Evolutionary conservation across 345 rosid species (phyloP), one percentile per base, ranked within the genome.

Genomic region (Eucalyptus fibrosa): DNA sequence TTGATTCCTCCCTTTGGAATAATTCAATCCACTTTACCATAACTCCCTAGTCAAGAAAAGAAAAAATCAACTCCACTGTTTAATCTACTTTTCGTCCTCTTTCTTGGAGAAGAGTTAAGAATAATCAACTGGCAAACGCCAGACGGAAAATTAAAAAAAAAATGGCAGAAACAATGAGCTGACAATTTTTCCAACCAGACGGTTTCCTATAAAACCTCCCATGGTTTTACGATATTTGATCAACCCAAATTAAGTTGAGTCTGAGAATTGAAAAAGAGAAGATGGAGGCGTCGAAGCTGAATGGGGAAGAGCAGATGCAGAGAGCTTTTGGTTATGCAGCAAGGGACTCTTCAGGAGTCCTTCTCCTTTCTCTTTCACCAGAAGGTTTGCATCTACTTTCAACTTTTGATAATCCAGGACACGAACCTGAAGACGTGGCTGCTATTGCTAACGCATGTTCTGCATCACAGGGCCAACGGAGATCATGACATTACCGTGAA

Each of bases 351-450:
- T 86, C 90, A 19, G 91, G 91, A 86, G n/a, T 86, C 53, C 90
- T 88, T 86, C 86, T 77, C 90, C 87, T 44, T 88, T 88, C 82
- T 89, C 86, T 34, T 90, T 88, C 90, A 88, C 87, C 28, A 77
- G 91, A 88, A 90, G 88, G 88, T 88, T 16, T 50, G 45, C 53
- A 13, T 24, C 67, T 56, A 10, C 26, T 30, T 81, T 42, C 59
- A 32, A 60, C 24, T 13, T 34, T 34, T 17, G 16, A 26, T 28
- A 17, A 37, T 9, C 23, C 24, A 19, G 28, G 45, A 11, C 21
- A 77, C 83, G 16, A 19, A 0, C 47, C 2, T 10, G 45, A 44
- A 10, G 45, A 21, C 83, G 28, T 3, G 44, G 23, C 45, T 6
- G 3, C 3, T n/a, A 72, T 47, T 6, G 26, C 86, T 85, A 26